Base-by-base conservation (phyloP, 495 filamentous ascomycete species). In the Xylaria castorea region DNA sequence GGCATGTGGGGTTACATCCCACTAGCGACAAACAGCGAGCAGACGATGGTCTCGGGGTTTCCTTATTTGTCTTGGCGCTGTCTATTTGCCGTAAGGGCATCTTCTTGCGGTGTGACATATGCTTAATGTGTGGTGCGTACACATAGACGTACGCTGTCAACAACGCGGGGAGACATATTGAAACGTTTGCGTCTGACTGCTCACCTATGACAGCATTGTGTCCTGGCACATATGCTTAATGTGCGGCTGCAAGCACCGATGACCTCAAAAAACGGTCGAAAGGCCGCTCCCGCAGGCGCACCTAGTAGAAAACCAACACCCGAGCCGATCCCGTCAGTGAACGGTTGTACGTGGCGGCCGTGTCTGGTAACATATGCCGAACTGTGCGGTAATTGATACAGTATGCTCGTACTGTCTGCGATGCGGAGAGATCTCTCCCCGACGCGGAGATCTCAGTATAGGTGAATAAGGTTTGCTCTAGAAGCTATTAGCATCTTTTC, bases 381-480 rank as follows among this genome's bases (percentile, higher is more conserved):
- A 67, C 64, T 53, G 46, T 67, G 11, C 8, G 3, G 64, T 40
- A 53, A 5, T 46, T 18, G 27, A 25, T 53, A 67, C 64, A 53
- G 64, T 67, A 53, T 67, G 18, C 42, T 40, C 30, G 32, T 67
- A 67, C 64, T 67, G 64, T 46, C 18, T 53, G 22, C 9, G 9
- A 66, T 12, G n/a, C 16, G 34, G 9, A 44, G 27, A 2, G n/a
- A 42, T 42, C 38, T 42, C 38, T 38, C 22, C 30, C 7, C 25
- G 11, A 34, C 27, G 16, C 27, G n/a, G 27, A 66, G 25, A 46
- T 46, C 42, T 66, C 27, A 1, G 18, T 65, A 20, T 20, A 27
- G 20, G 20, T 1, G 46, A 25, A 38, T 67, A 67, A 53, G n/a
- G 64, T 67, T 67, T 27, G 20, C 32, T 67, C 46, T 67, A 67